Base-by-base conservation (phyloP, 805 yeast species). In the Debaryomyces maramus region DNA sequence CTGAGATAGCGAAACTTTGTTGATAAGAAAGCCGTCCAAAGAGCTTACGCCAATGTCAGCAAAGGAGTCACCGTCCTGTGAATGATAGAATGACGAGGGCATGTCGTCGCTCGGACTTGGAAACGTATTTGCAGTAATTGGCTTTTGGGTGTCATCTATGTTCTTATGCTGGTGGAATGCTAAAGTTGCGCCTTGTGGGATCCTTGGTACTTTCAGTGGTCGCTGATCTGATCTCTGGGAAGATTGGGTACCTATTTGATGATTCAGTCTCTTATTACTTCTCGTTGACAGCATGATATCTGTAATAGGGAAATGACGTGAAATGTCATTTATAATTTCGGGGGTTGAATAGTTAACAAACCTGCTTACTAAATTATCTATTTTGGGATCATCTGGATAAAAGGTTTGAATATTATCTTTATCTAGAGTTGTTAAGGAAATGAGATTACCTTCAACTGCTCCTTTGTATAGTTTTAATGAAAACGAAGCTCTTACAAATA, bases 401-500 rank as follows among this genome's bases (percentile, higher is more conserved):
- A 34, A 23, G 4, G 26, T 19, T 3, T 33, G 27, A 17, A 44
- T 28, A 14, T 36, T 40, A 7, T 30, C 26, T 5, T 13, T 15
- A 14, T 28, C 26, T n/a, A 42, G 26, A 14, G 35, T 16, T 3
- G 40, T 31, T 8, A 44, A 32, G 3, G 38, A 29, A 17, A 27
- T 23, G 18, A 31, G 41, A 15, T 24, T 26, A 10, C 49, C 47
- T 28, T 47, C 51, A 14, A 47, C 26, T 23, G 22, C 33, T 11
- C 42, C 40, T 21, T 32, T 34, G 26, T 45, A 48, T 5, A 26
- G 26, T 22, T 46, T 48, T 17, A 48, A 39, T 11, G 38, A 22
- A 28, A 46, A 43, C 3, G 35, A 37, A 6, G 41, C 35, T 13
- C 37, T 36, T 14, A 40, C 41, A 27, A 46, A 38, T 2, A 48